Base-by-base conservation (phyloP, 108 stramenopile species). In the Chaetoceros tenuissimus region DNA sequence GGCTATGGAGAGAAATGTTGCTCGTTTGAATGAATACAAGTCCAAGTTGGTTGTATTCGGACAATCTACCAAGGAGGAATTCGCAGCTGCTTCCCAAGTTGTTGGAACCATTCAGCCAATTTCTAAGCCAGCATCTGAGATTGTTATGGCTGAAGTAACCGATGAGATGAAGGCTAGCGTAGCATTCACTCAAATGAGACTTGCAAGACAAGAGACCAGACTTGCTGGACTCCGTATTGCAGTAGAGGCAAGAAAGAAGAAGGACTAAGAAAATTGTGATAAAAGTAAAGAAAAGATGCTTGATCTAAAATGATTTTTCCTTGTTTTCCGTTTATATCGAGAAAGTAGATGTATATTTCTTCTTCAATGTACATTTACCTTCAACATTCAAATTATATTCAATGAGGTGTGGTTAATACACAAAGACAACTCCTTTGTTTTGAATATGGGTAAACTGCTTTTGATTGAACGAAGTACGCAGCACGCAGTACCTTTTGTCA, bases 21-120 rank as follows among this genome's bases (percentile, higher is more conserved):
- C 87, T 29, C 94, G 98, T 53, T 92, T 99, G 61, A 80, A 91
- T 67, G 92, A 85, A 55, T 99, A 99, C 96, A 84, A 92, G 78
- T 45, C 67, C 53, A 94, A 91, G 45, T 79, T 99, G 60, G 88
- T 99, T 53, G 73, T 97, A 54, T 90, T 96, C 87, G 87, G 81
- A 29, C 85, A 89, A 55, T 55, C 81, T 24, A 68, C 80, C 46
- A 68, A 40, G 48, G 66, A 71, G 28, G 86, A 84, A 57, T 73
- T 81, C 68, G 82, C 69, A 63, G 60, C 80, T 46, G 86, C 88
- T 57, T 62, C 71, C 25, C 82, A 89, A 65, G 48, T 79, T 53
- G 57, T 47, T 65, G 96, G 90, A 58, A 74, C 66, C 18, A 68
- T 94, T 20, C 74, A 82, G 71, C 94, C 96, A 46, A 71, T 94